phyloP scores from a whole-genome alignment of 768 basidiomycete species.

The Peribolospora baueri region DNA sequence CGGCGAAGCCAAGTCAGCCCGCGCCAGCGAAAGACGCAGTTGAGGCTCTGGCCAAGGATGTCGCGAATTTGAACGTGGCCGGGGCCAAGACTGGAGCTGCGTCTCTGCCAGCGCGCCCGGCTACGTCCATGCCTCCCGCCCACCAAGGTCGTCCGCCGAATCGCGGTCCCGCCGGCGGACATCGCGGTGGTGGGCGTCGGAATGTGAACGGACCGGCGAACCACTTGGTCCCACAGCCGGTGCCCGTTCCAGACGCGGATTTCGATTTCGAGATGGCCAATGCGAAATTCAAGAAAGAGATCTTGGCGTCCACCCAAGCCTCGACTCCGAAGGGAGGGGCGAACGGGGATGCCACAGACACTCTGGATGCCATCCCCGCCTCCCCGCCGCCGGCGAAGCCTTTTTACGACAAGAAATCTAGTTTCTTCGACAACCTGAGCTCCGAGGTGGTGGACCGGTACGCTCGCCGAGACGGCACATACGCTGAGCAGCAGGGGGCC shows the following conservation, averaged over 20 bases:
- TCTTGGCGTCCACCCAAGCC: background rate
- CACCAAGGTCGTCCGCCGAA: too few species aligned
- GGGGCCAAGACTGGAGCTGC: background rate
- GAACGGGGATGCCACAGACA: background rate
- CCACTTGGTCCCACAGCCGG: background rate
- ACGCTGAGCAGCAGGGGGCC: slow-evolving; percentile 3
- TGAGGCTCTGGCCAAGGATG: background rate
- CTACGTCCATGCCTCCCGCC: too few species aligned
- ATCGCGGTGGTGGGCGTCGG: background rate
- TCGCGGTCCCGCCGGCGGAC: background rate
- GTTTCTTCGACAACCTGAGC: slow-evolving; percentile 18
- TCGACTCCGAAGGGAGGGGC: background rate
- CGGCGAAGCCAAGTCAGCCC: background rate
- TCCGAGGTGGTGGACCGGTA: slow-evolving; percentile 12
- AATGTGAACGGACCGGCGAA: too few species aligned
- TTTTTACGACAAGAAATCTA: slow-evolving; percentile 14
- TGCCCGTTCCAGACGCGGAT: slow-evolving; percentile 9
- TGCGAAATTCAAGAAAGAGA: slow-evolving; percentile 14
- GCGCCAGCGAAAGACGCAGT: background rate
- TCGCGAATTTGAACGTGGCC: background rate
- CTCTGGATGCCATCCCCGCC: slow-evolving; percentile 5
- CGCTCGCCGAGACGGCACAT: too few species aligned
- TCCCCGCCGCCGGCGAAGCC: slow-evolving; percentile 3
- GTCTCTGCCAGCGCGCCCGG: background rate
- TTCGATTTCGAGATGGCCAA: slow-evolving; percentile 16